Evolutionary conservation across 1,284 basidiomycete species (phyloP), one percentile per base, ranked within the genome.

Genomic region (Heterobasidion annosum): DNA sequence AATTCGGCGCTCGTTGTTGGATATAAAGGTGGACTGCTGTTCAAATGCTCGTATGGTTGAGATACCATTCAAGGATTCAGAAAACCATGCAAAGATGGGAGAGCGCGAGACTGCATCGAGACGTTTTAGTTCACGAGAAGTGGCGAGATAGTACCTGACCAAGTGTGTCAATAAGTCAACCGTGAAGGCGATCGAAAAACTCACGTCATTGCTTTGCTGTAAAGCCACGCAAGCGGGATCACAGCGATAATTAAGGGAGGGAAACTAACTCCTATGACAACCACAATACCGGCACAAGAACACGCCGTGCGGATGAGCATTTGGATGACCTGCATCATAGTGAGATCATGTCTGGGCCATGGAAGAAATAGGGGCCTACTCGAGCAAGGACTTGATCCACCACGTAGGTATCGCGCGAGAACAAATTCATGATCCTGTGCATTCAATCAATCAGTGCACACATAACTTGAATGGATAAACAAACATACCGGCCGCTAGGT

Each of bases 341-440:
- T 57, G 48, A 48, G n/a, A 44, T 34, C 25, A 47, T 37, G 18
- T 37, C 13, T 16, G 43, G 18, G 12, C 15, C 10, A 46, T 34
- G 10, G 1, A 10, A 49, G 7, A 1, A 49, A 15, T 25, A 25
- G 25, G 42, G 13, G 63, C 72, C 47, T 55, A 81, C 85, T 49
- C 86, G 78, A 19, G 83, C 82, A 25, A 95, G 78, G 7, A 91
- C 73, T 63, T 90, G 83, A 65, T 98, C 95, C 33, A 97, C 83
- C 44, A 96, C 93, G 64, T 95, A 95, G 47, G 90, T 84, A 65
- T 99, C 96, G 5, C 93, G 83, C 13, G 91, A 92, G 71, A 98
- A 98, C 37, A 97, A 70, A 66, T 95, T 95, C 54, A 94, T 66
- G 47, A 91, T 84, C 8, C 89, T 90, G 46, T 1, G 19, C 9